phyloP scores from a whole-genome alignment of 805 yeast species.

The Wickerhamiella siamensis region DNA sequence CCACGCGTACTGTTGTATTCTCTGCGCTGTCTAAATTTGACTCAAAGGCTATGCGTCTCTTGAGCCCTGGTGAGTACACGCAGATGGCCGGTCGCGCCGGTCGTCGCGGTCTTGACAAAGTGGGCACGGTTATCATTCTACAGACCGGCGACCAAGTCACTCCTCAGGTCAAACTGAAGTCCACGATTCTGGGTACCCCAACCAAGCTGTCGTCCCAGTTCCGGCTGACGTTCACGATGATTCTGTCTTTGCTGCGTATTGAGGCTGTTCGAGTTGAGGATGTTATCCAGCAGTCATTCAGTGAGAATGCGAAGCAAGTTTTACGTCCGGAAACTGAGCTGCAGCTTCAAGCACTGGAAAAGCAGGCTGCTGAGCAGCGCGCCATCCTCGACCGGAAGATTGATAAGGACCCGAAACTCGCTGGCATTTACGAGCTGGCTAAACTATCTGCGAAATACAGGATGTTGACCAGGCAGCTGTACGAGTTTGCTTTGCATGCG shows the following conservation, averaged over 20 bases:
- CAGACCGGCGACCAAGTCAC: conserved; percentile 28
- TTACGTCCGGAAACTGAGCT: conserved; percentile 74
- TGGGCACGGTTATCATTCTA: conserved; percentile 92
- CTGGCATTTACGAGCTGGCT: conserved; percentile 1
- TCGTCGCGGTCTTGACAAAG: conserved; percentile 84
- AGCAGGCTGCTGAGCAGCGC: background rate
- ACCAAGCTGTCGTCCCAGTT: conserved; percentile 85
- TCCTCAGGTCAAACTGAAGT: conserved; percentile 42
- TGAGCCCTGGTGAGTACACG: conserved; percentile 92
- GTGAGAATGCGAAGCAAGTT: conserved; percentile 79
- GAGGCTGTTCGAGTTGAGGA: conserved; percentile 96
- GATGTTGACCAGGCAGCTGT: conserved; percentile 2
- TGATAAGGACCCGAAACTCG: background rate
- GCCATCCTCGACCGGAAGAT: background rate
- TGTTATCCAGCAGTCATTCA: conserved; percentile 90
- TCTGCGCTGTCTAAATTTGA: conserved; percentile 79
- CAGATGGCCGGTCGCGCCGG: conserved; percentile 99
- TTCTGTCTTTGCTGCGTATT: conserved; percentile 69
- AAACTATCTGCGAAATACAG: conserved; percentile 1
- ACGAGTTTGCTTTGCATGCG: background rate
- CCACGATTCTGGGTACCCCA: conserved; percentile 75
- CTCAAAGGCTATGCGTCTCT: conserved; percentile 65
- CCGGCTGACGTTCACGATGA: conserved; percentile 91
- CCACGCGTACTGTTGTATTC: conserved; percentile 92
- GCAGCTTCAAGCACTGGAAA: conserved; percentile 33